A percentile compares a stretch with the other conserved stretches of the same genome.
These are phyloP conservation scores for Sistotremastrum suecicum DNA, from an alignment of 768 basidiomycete species.

Conservation along the genomic window DNA sequence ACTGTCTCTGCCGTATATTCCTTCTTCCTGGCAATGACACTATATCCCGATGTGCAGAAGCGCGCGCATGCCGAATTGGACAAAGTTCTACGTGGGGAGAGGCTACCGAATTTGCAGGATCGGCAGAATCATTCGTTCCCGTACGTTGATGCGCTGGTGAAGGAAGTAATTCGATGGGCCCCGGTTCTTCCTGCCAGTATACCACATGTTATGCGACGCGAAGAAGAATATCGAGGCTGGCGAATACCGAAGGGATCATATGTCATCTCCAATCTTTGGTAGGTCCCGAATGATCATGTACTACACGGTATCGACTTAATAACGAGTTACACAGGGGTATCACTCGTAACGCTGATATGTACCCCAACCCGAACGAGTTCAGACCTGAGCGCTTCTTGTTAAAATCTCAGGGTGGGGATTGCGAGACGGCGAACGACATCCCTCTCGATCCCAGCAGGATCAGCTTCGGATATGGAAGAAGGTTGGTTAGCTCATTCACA, in stretches of 20 bases:
- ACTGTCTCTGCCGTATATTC: neutral
- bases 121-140: neutral
- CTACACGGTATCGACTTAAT: neutral
- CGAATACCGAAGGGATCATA: constrained; percentile 10
- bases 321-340: constrained; percentile 11
- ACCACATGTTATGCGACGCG: constrained; percentile 3
- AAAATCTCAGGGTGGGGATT: too few relatives aligned
- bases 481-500: constrained; percentile 2
- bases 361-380: constrained; percentile 20
- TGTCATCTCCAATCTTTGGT: constrained; percentile 9
- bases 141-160: constrained; percentile 2
- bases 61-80: constrained; percentile 3
- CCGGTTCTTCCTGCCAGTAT: constrained; percentile 2
- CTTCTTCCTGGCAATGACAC: constrained; percentile 1
- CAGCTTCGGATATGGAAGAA: constrained; percentile 8
- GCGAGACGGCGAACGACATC: neutral
- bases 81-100: neutral
- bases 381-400: constrained; percentile 18
- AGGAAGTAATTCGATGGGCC: constrained; percentile 5
- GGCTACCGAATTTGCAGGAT: neutral
- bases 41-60: constrained; percentile 1
- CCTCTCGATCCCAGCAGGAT: neutral
- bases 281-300: neutral
- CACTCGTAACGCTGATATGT: constrained; percentile 19
- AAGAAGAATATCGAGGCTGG: constrained; percentile 8